Conservation (phyloP, 306 rosid genomes). For the Sesbania bispinosa region DNA sequence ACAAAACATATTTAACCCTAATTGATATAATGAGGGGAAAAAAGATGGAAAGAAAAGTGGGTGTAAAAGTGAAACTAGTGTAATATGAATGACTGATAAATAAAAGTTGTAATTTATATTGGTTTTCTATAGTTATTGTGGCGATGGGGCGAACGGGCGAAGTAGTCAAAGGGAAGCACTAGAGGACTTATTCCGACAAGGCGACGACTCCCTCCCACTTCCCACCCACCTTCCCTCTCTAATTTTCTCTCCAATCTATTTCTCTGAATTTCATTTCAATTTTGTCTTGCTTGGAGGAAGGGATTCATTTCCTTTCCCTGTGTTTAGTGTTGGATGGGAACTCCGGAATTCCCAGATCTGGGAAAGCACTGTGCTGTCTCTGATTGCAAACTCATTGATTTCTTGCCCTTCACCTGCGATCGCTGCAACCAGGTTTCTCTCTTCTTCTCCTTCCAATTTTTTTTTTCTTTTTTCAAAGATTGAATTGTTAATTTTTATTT, state of each 20-base stretch:
- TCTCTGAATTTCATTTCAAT: conserved; percentile 58
- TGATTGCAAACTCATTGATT: conserved; percentile 76
- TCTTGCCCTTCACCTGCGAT: conserved; percentile 95
- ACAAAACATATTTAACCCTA: no score
- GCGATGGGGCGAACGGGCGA: no score
- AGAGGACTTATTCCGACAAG: conserved; percentile 4
- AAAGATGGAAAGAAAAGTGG: no score
- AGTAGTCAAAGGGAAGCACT: not conserved
- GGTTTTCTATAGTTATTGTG: no score
- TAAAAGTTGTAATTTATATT: no score
- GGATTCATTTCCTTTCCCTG: conserved; percentile 7
- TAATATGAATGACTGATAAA: no score
- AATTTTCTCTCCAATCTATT: conserved; percentile 57
- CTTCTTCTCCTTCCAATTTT: not conserved
- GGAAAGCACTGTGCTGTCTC: conserved; percentile 75
- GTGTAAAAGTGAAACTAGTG: no score
- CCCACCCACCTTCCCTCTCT: not conserved
- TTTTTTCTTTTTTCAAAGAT: not conserved
- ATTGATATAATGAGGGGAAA: no score
- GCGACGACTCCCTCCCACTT: not conserved
- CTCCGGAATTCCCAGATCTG: conserved; percentile 88
- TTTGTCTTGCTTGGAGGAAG: conserved; percentile 79
- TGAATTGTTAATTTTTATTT: not conserved
- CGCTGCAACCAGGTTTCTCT: conserved; percentile 59
- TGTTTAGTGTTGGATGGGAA: conserved; percentile 54